phyloP scores from a whole-genome alignment of 1,284 basidiomycete species.

The Trichosporon sp. region DNA sequence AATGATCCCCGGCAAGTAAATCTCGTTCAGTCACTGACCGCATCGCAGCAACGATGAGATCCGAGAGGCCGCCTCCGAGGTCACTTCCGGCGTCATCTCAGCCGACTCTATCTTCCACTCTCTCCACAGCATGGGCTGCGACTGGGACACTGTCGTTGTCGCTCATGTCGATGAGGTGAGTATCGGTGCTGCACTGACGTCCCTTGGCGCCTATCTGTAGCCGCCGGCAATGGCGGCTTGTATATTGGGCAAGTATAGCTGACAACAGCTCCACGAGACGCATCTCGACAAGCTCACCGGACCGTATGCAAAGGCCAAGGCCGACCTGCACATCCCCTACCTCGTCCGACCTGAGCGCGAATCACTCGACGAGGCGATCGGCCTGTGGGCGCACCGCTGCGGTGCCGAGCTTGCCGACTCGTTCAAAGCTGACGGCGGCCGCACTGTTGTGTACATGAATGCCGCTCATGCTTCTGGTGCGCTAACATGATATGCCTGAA shows the following conservation, averaged over 20 bases:
- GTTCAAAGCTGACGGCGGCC: conserved; percentile 4
- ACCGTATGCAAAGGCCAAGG: conserved; percentile 16
- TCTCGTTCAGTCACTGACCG: conserved; percentile 7
- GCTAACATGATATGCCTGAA: neutral
- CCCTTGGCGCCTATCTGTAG: neutral
- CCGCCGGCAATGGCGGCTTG: conserved; percentile 21
- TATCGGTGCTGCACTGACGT: neutral
- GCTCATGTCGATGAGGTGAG: conserved; percentile 86
- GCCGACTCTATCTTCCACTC: conserved; percentile 37
- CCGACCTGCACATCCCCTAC: conserved; percentile 27
- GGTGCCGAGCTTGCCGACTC: conserved; percentile 28
- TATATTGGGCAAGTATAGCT: neutral
- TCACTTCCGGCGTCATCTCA: conserved; percentile 29
- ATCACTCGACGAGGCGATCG: conserved; percentile 24
- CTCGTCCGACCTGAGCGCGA: conserved; percentile 20
- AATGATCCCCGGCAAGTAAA: too few relatives aligned
- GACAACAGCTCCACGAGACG: conserved; percentile 37
- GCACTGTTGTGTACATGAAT: conserved; percentile 13
- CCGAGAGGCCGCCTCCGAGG: conserved; percentile 21
- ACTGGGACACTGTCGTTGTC: conserved; percentile 63
- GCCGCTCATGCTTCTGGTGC: conserved; percentile 10
- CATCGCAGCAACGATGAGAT: conserved; percentile 28
- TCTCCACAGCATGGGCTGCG: conserved; percentile 37
- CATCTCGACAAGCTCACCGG: conserved; percentile 19
- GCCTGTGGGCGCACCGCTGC: conserved; percentile 35